These are phyloP conservation scores for Zasmidium citrigriseum DNA, from an alignment of 2,329 filamentous ascomycete species.

Conservation along the genomic window DNA sequence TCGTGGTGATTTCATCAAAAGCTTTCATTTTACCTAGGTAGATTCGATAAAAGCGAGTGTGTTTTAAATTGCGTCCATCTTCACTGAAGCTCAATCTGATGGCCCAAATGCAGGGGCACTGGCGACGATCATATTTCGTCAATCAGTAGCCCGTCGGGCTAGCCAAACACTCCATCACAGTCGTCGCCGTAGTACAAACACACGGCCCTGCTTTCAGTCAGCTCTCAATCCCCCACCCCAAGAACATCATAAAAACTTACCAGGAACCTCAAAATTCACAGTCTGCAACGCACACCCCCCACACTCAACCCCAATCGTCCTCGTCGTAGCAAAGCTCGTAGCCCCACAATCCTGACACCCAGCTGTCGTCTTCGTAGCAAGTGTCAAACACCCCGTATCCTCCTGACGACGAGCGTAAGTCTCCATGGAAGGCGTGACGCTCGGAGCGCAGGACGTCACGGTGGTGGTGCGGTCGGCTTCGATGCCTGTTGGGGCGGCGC, in stretches of 20 bases:
- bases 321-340: background rate
- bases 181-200: background rate
- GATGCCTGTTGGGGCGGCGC: background rate
- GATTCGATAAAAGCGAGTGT: too few relatives aligned
- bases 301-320: constrained; percentile 5
- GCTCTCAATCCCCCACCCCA: background rate
- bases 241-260: background rate
- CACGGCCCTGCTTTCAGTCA: background rate
- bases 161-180: background rate
- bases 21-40: too few relatives aligned
- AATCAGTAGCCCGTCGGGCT: background rate
- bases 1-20: too few relatives aligned
- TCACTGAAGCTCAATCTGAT: too few relatives aligned
- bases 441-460: constrained; percentile 4
- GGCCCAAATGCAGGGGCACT: too few relatives aligned
- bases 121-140: too few relatives aligned
- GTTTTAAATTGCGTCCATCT: too few relatives aligned
- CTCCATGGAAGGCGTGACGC: background rate
- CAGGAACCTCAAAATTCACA: background rate
- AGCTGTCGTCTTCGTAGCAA: background rate
- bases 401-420: background rate
- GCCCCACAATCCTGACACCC: constrained; percentile 6
- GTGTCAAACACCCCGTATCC: background rate
- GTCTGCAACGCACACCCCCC: constrained; percentile 5
- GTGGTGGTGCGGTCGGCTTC: constrained; percentile 2